These are phyloP conservation scores for Achaetomiella virescens DNA, from an alignment of 495 filamentous ascomycete genomes.

Conservation along the genomic window DNA sequence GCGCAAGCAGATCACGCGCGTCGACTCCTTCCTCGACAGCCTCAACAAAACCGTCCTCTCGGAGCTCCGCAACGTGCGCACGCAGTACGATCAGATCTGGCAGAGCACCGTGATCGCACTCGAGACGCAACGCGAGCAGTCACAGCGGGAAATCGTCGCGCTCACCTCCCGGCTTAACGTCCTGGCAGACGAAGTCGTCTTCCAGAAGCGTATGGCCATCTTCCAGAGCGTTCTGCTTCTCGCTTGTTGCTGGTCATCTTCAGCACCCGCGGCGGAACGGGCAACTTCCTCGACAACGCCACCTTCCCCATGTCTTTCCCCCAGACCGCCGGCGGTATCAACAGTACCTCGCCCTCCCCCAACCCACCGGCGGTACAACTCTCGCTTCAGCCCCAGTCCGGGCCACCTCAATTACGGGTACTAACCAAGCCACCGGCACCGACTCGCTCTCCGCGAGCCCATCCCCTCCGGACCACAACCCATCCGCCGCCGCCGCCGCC, in stretches of 20 bases:
- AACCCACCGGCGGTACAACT: conserved; percentile 5
- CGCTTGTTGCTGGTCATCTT: conserved; percentile 83
- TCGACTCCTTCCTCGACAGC: conserved; percentile 70
- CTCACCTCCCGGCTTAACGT: conserved; percentile 76
- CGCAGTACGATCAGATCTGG: conserved; percentile 94
- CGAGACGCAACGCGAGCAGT: conserved; percentile 75
- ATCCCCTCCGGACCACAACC: not conserved
- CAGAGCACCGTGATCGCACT: conserved; percentile 89
- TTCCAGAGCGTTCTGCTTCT: conserved; percentile 82
- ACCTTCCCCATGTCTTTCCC: conserved; percentile 8
- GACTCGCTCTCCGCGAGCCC: not conserved
- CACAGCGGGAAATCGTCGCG: conserved; percentile 71
- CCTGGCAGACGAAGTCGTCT: conserved; percentile 88
- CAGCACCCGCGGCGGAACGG: conserved; percentile 33
- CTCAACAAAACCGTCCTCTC: conserved; percentile 82
- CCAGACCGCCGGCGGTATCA: no score
- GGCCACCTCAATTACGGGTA: not conserved
- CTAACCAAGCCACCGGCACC: not conserved
- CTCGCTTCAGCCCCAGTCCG: not conserved
- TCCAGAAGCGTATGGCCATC: conserved; percentile 91
- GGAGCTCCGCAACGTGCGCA: conserved; percentile 71
- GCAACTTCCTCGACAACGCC: conserved; percentile 11
- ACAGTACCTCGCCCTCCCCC: not conserved
- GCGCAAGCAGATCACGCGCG: conserved; percentile 77
- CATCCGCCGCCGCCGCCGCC: not conserved